Evolutionary conservation across 805 yeast genomes (phyloP).

Genomic region (Wickerhamiella siamensis): DNA sequence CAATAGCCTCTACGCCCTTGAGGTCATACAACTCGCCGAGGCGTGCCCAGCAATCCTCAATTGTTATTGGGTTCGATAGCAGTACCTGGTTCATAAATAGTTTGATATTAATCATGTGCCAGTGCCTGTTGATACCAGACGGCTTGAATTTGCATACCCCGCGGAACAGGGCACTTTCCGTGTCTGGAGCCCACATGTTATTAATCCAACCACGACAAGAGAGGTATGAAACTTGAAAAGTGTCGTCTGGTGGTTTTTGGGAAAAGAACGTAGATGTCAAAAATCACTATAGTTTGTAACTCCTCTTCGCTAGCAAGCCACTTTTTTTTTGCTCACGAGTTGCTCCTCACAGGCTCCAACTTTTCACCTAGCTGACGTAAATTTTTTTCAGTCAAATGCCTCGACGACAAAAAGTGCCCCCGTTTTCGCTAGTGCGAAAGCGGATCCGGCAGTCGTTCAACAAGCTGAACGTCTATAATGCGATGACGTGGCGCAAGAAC

Average conservation of each 20-base stretch:
- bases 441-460: conserved; percentile 74
- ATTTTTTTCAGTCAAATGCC: conserved; percentile 17
- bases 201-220: background rate
- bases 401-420: conserved; percentile 20
- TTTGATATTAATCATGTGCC: conserved; percentile 24
- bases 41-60: conserved; percentile 44
- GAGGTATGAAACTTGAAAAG: background rate
- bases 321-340: too few species aligned
- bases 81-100: background rate
- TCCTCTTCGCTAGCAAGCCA: too few species aligned
- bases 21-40: conserved; percentile 41
- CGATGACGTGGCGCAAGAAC: conserved; percentile 47
- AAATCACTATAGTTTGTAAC: background rate
- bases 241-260: too few species aligned
- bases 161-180: conserved; percentile 46
- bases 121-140: conserved; percentile 36
- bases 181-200: conserved; percentile 39
- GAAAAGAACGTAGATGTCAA: background rate
- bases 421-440: conserved; percentile 24
- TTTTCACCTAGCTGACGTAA: background rate
- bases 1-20: conserved; percentile 42
- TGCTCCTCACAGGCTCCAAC: too few species aligned
- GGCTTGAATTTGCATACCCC: conserved; percentile 56
- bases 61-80: conserved; percentile 24
- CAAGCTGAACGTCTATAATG: conserved; percentile 83